phyloP scores from a whole-genome alignment of 2,329 filamentous ascomycete genomes.

The Nothopassalora personata region DNA sequence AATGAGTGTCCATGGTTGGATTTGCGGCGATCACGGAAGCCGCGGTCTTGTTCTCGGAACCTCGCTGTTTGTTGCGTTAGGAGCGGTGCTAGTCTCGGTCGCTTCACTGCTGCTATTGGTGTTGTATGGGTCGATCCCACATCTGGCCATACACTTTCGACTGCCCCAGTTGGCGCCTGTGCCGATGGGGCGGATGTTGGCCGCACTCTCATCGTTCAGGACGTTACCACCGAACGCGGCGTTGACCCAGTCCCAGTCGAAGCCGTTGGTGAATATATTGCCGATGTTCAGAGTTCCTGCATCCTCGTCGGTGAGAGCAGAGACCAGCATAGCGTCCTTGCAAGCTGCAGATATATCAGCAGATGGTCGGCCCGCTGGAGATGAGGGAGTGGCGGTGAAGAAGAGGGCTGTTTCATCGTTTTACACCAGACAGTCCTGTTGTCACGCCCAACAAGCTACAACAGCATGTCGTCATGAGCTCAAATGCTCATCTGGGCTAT shows the following conservation, averaged over 20 bases:
- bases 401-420: neutral
- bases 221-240: constrained; percentile 40
- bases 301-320: constrained; percentile 47
- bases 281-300: constrained; percentile 47
- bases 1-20: neutral
- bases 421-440: neutral
- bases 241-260: constrained; percentile 39
- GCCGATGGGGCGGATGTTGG: constrained; percentile 36
- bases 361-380: neutral
- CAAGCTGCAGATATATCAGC: constrained; percentile 35
- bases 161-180: constrained; percentile 41
- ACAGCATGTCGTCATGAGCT: neutral
- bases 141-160: constrained; percentile 36
- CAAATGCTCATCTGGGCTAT: neutral
- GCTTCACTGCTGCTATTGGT: neutral
- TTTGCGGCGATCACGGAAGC: neutral
- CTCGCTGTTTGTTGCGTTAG: neutral
- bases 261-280: constrained; percentile 39
- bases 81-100: neutral
- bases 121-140: constrained; percentile 19
- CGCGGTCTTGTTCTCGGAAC: neutral
- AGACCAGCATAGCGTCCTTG: constrained; percentile 46
- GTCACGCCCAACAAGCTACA: neutral
- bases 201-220: constrained; percentile 30
- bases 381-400: neutral